A percentile compares a stretch with the other conserved stretches of the same genome.
These are phyloP conservation scores for Smithsoniella earleae DNA, from an alignment of 163 green algal genomes.

Conservation along the genomic window DNA sequence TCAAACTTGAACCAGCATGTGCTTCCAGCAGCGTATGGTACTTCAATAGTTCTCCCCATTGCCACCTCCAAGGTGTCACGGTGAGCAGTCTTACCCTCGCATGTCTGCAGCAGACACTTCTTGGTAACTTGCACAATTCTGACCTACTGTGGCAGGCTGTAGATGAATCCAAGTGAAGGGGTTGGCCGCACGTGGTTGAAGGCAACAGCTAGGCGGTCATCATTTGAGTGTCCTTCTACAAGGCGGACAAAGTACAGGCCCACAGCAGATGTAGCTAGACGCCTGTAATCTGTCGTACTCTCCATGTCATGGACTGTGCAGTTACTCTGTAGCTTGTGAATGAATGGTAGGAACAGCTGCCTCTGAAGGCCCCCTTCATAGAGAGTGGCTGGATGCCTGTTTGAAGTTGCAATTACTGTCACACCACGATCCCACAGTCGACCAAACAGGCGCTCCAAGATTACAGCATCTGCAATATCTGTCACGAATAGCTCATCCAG, in stretches of 20 bases:
- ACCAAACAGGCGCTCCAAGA: slow-evolving; percentile 81
- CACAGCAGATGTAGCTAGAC: slow-evolving; percentile 54
- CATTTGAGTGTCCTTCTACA: neutral
- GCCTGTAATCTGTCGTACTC: slow-evolving; percentile 71
- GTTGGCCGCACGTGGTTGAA: neutral
- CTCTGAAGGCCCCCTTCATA: slow-evolving; percentile 93
- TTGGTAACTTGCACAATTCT: too few relatives aligned
- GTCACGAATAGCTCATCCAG: slow-evolving; percentile 97
- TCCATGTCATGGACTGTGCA: slow-evolving; percentile 84
- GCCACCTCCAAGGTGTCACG: too few relatives aligned
- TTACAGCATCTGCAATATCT: slow-evolving; percentile 94
- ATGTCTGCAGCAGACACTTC: neutral
- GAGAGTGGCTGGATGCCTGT: slow-evolving; percentile 76
- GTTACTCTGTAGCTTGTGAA: slow-evolving; percentile 55
- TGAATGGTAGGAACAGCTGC: slow-evolving; percentile 94
- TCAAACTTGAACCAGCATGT: slow-evolving; percentile 65
- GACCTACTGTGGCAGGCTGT: too few relatives aligned
- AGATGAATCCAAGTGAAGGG: neutral
- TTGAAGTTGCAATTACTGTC: slow-evolving; percentile 79
- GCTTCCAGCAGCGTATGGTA: slow-evolving; percentile 47
- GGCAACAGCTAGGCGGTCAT: neutral
- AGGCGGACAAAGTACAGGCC: slow-evolving; percentile 64
- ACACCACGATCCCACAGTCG: slow-evolving; percentile 74
- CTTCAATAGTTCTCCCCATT: slow-evolving; percentile 72
- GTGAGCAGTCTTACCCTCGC: too few relatives aligned